Evolutionary conservation across 2,329 filamentous ascomycete species (phyloP).

Genomic region (Drechslera avenae): DNA sequence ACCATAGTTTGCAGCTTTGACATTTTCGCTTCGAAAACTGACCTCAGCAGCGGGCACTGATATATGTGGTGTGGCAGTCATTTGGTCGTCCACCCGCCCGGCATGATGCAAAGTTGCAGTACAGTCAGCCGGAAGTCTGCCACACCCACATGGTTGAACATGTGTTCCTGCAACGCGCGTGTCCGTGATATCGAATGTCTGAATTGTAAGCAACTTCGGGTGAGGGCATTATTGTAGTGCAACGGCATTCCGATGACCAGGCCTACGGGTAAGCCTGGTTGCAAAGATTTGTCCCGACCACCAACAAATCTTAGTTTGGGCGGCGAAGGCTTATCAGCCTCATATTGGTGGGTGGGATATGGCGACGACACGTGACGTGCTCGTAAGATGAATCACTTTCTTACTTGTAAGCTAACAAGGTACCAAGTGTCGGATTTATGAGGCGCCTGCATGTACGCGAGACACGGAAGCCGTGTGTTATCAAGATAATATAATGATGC

Average conservation of each 20-base stretch:
- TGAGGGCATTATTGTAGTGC: background rate
- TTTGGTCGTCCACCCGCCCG: too few species aligned
- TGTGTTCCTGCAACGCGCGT: constrained; percentile 6
- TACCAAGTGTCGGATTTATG: too few species aligned
- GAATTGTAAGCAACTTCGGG: background rate
- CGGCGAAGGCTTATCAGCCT: background rate
- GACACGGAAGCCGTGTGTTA: too few species aligned
- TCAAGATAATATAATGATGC: too few species aligned
- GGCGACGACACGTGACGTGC: too few species aligned
- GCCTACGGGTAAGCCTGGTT: background rate
- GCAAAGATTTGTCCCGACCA: background rate
- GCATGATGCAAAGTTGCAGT: background rate
- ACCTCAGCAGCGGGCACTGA: constrained; percentile 1
- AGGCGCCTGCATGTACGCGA: too few species aligned
- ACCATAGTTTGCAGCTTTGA: background rate
- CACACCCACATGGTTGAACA: constrained; percentile 4
- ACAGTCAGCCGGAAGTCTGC: constrained; percentile 3
- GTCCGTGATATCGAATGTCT: background rate
- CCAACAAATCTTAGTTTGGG: background rate
- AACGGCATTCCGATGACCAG: constrained; percentile 4
- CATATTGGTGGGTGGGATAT: background rate
- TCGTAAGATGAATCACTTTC: too few species aligned
- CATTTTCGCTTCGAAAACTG: background rate
- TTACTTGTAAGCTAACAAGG: too few species aligned
- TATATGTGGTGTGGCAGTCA: background rate